Base-by-base conservation (phyloP, 208 protist species). In the Leptomonas pyrrhocoris region DNA sequence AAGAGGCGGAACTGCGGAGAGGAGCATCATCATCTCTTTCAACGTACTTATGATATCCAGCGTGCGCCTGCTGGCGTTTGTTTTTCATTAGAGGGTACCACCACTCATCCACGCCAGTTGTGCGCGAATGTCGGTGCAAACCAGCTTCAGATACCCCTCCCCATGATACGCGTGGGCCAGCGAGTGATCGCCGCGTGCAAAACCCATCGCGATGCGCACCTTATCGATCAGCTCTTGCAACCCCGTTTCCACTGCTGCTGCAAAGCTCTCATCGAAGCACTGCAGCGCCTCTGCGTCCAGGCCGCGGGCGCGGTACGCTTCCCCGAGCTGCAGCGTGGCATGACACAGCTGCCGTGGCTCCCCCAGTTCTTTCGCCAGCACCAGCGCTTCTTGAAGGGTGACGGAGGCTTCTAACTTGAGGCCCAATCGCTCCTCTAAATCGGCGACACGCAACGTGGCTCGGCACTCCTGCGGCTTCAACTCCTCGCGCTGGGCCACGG, bases 71-170 rank as follows among this genome's bases (percentile, higher is more conserved):
- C n/a, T 15, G 25, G 13, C 3, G n/a, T n/a, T n/a, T n/a, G n/a
- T n/a, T n/a, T n/a, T n/a, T 36, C n/a, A 27, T 76, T 74, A 96
- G 34, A 96, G 73, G 12, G 77, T 74, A 27, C 88, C 91, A 21
- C 72, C 90, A 78, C 91, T 96, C 86, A 94, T 92, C 91, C 91
- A 96, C 49, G 81, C 81, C 46, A 96, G 77, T 66, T 96, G 91
- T 13, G 88, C 84, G 59, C 79, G 72, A 48, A 96, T 81, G 65
- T 94, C 88, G 19, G 90, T 65, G 68, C 83, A 96, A 7, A 94
- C 81, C 51, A 96, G 89, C 13, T 82, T 80, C 57, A 94, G 72
- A 61, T 96, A 96, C 19, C 91, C 91, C 42, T 84, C 75, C 19
- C 80, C 84, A 30, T 84, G 66, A 18, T 84, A 86, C 9, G 86